Base-by-base conservation (phyloP, 75 land plant species). In the Isoetes taiwanensis region DNA sequence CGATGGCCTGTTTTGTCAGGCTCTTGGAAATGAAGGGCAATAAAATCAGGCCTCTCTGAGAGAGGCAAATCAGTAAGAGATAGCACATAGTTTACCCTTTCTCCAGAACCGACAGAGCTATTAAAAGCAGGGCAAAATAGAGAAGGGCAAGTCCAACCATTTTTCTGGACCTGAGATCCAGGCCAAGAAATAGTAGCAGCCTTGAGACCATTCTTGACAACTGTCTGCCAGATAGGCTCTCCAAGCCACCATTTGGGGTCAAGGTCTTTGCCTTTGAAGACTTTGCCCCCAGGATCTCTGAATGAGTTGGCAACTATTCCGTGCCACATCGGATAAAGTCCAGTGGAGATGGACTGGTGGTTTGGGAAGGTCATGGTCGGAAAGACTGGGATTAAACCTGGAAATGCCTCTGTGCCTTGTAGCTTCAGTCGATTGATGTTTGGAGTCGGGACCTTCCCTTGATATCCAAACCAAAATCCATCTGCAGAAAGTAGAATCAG, bases 381-480 rank as follows among this genome's bases (percentile, higher is more conserved):
- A n/a, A n/a, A n/a, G n/a, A n/a, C n/a, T n/a, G n/a, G n/a, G n/a
- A n/a, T n/a, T n/a, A n/a, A n/a, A n/a, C n/a, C n/a, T n/a, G n/a
- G n/a, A n/a, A n/a, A n/a, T n/a, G n/a, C n/a, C n/a, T n/a, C n/a
- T n/a, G n/a, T n/a, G n/a, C n/a, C n/a, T n/a, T n/a, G n/a, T n/a
- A n/a, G n/a, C n/a, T n/a, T n/a, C 40, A 91, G 52, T 1, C 94
- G 67, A 59, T 70, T 65, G 52, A 85, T 81, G 58, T 80, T 83
- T 32, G 94, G 95, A 0, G 78, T 61, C 0, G 69, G 50, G 28
- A 75, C 73, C 61, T 91, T 91, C 74, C 35, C 72, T 26, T 91
- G 84, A 62, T 87, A 91, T 37, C 94, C 94, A 54, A 74, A 87
- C 8, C 94, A 75, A 61, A 91, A 91, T 10, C 97, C 97, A 57